phyloP scores from a whole-genome alignment of 2,329 filamentous ascomycete genomes.

The Penicillium nordicum region DNA sequence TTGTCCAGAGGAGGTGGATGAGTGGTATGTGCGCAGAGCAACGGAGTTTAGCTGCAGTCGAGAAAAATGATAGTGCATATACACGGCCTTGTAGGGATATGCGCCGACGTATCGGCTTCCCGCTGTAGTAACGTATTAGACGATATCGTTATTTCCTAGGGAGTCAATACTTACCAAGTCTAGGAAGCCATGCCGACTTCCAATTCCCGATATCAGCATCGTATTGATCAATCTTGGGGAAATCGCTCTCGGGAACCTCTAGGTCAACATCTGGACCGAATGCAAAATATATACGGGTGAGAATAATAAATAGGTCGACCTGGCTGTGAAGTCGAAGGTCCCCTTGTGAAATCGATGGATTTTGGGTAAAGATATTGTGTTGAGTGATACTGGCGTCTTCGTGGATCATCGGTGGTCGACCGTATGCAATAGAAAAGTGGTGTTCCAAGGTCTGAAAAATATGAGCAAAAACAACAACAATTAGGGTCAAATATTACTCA shows the following conservation, averaged over 20 bases:
- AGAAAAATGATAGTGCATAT: slow-evolving; percentile 52
- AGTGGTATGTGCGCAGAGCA: slow-evolving; percentile 47
- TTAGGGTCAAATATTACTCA: slow-evolving; percentile 22
- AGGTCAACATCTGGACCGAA: slow-evolving; percentile 45
- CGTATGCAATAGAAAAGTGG: slow-evolving; percentile 46
- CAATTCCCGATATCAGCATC: slow-evolving; percentile 41
- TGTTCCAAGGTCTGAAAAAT: slow-evolving; percentile 38
- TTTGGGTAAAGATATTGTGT: slow-evolving; percentile 33
- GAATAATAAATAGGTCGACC: slow-evolving; percentile 44
- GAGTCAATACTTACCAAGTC: slow-evolving; percentile 28
- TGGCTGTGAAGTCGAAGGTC: slow-evolving; percentile 42
- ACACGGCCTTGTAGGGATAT: slow-evolving; percentile 51
- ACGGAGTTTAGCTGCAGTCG: slow-evolving; percentile 51
- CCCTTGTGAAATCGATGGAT: slow-evolving; percentile 31
- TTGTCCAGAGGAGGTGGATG: slow-evolving; percentile 33
- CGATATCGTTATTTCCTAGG: not conserved
- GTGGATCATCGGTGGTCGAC: slow-evolving; percentile 44
- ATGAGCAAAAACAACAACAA: slow-evolving; percentile 11
- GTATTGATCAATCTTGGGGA: slow-evolving; percentile 40
- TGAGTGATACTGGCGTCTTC: slow-evolving; percentile 39
- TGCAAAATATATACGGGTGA: slow-evolving; percentile 44
- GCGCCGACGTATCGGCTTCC: slow-evolving; percentile 47
- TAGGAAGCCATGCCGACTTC: slow-evolving; percentile 36
- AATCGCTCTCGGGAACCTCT: slow-evolving; percentile 40
- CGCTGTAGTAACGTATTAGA: slow-evolving; percentile 28